Evolutionary conservation across 306 rosid species (phyloP), one percentile per base, ranked within the genome.

Genomic region (Sophora flavescens): DNA sequence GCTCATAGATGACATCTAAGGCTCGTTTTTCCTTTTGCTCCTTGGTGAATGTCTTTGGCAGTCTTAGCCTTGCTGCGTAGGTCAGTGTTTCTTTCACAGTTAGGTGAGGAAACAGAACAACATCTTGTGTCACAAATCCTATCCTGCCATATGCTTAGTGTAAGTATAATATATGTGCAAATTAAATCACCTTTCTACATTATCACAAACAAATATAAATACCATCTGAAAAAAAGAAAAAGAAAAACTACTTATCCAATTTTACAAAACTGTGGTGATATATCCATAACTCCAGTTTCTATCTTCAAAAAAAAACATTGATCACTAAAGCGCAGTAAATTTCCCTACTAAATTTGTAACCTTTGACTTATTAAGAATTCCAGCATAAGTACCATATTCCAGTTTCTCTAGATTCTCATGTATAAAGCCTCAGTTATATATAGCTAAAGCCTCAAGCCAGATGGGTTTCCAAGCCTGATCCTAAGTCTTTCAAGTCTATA

Each of bases 111-210:
- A 96, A 91, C 60, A 96, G 82, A 79, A 92, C 93, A 77, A 92
- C 99, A 76, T 96, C 99, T 87, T 96, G 99, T 42, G 95, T 96
- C 79, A 92, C 99, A 38, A 91, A 96, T 76, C 99, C 98, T 74
- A 96, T 88, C 97, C 99, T 92, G 97, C 68, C 72, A 74, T 76
- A 52, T 72, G 36, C 35, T 26, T 45, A 12, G 3, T 33, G 71
- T 83, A 33, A n/a, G n/a, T n/a, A n/a, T n/a, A n/a, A n/a, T n/a
- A n/a, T n/a, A n/a, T n/a, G n/a, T n/a, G n/a, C n/a, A n/a, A n/a
- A n/a, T n/a, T n/a, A n/a, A n/a, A n/a, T n/a, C n/a, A n/a, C n/a
- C n/a, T n/a, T n/a, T n/a, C n/a, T n/a, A n/a, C n/a, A n/a, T n/a
- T n/a, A n/a, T n/a, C n/a, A n/a, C n/a, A n/a, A n/a, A n/a, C n/a